phyloP scores from a whole-genome alignment of 176 grass and related monocot species.

The Carex myosuroides region DNA sequence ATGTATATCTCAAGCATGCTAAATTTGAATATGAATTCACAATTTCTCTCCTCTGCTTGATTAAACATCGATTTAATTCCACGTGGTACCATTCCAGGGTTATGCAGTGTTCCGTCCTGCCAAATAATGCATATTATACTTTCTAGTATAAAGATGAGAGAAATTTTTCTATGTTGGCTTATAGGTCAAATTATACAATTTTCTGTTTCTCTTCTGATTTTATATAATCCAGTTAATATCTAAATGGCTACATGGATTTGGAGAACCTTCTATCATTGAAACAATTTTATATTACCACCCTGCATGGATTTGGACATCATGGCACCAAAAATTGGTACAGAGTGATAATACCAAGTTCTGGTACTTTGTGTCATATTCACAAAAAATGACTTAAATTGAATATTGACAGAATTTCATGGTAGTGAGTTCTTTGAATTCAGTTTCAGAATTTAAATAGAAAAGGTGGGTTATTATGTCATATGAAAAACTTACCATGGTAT shows the following conservation, averaged over 20 bases:
- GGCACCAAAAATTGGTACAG: neutral
- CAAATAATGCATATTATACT: neutral
- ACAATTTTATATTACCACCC: neutral
- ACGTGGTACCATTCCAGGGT: constrained; percentile 66
- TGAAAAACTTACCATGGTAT: constrained; percentile 79
- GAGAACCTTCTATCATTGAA: neutral
- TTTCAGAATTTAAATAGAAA: constrained; percentile 28
- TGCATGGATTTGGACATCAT: neutral
- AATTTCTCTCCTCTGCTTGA: constrained; percentile 61
- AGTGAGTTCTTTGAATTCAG: neutral
- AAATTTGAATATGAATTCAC: constrained; percentile 67
- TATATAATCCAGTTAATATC: neutral
- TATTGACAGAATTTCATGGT: neutral
- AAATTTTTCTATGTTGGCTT: neutral
- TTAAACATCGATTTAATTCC: constrained; percentile 70
- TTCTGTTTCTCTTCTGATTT: neutral
- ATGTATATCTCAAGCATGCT: constrained; percentile 99
- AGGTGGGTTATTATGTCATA: constrained; percentile 1
- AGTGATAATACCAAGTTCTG: neutral
- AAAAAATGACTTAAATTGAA: neutral
- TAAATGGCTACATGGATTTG: neutral
- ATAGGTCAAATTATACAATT: neutral
- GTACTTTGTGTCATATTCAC: constrained; percentile 2
- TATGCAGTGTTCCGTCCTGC: constrained; percentile 58
- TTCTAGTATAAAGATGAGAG: neutral